Percentiles rank a stretch among this genome's conserved stretches.
phyloP scores from a whole-genome alignment of 345 rosid genomes.

The Citrus medica region DNA sequence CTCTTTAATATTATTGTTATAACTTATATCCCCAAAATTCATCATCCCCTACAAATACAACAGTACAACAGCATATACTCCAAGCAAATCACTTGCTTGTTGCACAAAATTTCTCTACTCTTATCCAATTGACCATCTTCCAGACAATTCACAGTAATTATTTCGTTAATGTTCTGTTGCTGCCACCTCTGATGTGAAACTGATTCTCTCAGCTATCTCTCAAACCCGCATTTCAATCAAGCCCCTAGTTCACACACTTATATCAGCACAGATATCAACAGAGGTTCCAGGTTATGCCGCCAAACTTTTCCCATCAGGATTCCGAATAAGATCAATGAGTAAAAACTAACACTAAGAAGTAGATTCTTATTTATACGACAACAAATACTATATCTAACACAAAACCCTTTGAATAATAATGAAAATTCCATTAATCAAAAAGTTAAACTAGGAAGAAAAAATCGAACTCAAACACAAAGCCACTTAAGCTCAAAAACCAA shows the following conservation, averaged over 20 bases:
- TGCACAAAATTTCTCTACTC: not conserved
- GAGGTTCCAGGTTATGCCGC: not conserved
- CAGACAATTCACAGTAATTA: not conserved
- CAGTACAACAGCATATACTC: not conserved
- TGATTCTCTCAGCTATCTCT: not conserved
- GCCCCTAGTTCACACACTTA: not conserved
- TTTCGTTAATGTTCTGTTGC: not conserved
- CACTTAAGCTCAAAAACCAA: not conserved
- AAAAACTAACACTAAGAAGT: not conserved
- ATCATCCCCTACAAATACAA: not conserved
- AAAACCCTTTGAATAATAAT: not conserved
- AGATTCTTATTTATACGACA: not conserved
- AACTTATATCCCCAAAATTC: not conserved
- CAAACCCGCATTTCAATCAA: not conserved
- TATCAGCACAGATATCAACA: not conserved
- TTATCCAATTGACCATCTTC: not conserved
- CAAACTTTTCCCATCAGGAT: not conserved
- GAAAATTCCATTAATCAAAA: not conserved
- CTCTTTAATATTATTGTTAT: not conserved
- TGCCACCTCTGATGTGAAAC: not conserved
- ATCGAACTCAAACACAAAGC: not conserved
- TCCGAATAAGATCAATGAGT: not conserved
- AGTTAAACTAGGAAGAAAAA: not conserved
- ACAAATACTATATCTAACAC: not conserved
- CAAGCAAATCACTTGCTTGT: not conserved